Evolutionary conservation across 768 basidiomycete genomes (phyloP), one percentile per base, ranked within the genome.

Genomic region (Boletus reticulatus): DNA sequence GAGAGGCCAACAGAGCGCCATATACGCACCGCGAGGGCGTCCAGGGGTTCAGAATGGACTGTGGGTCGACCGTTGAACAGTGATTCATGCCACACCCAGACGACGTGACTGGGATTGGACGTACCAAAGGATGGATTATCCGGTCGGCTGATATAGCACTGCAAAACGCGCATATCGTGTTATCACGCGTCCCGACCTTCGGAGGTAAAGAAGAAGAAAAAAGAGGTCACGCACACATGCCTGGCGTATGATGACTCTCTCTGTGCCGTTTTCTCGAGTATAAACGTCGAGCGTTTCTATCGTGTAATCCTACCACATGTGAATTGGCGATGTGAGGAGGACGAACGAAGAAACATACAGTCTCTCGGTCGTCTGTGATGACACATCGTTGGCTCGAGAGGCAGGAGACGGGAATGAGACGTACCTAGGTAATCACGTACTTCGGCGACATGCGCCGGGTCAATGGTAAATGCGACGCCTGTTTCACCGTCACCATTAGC

Each of bases 401-500:
- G 20, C n/a, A 5, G 17, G 44, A 24, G 11, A n/a, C 0, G 3
- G 13, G 16, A 27, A 17, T 27, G 20, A 8, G 19, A 47, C 75
- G 57, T 59, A 92, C 93, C 90, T 71, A 96, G 72, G 68, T 94
- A 88, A 43, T 84, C 87, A 46, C 87, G 80, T 6, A 94, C 93
- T 72, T 93, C 88, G 0, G 80, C 73, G 55, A 83, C 86, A 55
- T 86, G 84, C 9, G 71, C 75, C 0, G 89, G 87, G 59, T 96
- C 92, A 65, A 98, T 94, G 9, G 89, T 88, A 70, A 91, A 94
- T 4, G 90, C 91, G 9, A 94, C 75, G 4, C 94, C 90, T 92
- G 58, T 14, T 36, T 17, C 22, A 22, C 17, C 42, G 14, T 27
- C 27, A 22, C 43, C 32, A 32, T 22, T 8, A 43, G 38, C 20